These are phyloP conservation scores for Colletotrichum sublineola DNA, from an alignment of 2,329 filamentous ascomycete species.

Conservation along the genomic window DNA sequence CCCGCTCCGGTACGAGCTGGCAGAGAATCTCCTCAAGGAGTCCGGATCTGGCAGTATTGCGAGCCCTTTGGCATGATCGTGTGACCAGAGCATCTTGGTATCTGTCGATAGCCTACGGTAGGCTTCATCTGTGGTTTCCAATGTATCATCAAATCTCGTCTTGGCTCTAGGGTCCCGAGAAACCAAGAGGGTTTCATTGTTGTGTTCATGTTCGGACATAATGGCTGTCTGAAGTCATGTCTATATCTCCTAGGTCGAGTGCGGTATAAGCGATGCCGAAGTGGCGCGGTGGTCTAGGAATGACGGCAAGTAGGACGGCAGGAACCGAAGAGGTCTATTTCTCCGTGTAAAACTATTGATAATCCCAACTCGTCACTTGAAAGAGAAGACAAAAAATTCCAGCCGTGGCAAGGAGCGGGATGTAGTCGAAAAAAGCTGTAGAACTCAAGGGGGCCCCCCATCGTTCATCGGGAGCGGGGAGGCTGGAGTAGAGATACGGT, in stretches of 20 bases:
- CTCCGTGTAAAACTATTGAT: not conserved
- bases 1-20: constrained; percentile 53
- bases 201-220: constrained; percentile 44
- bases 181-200: constrained; percentile 42
- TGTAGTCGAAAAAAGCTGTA: constrained; percentile 17
- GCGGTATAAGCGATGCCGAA: not conserved
- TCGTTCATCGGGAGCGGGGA: constrained; percentile 27
- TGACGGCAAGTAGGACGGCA: not conserved
- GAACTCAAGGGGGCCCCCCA: not conserved
- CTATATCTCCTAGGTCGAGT: not conserved
- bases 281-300: not conserved
- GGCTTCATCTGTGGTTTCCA: constrained; percentile 46
- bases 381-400: constrained; percentile 4
- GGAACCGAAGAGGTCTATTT: not conserved
- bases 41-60: constrained; percentile 49
- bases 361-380: not conserved
- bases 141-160: constrained; percentile 43
- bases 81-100: constrained; percentile 44
- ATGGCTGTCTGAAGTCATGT: constrained; percentile 29
- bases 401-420: constrained; percentile 13
- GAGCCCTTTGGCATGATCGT: constrained; percentile 38
- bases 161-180: constrained; percentile 45
- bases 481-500: constrained; percentile 20
- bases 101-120: constrained; percentile 47
- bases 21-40: constrained; percentile 54